Percentiles rank a stretch among this genome's conserved stretches.
These are phyloP conservation scores for Trichoderma simmonsii DNA, from an alignment of 2,329 filamentous ascomycete species.

Conservation along the genomic window DNA sequence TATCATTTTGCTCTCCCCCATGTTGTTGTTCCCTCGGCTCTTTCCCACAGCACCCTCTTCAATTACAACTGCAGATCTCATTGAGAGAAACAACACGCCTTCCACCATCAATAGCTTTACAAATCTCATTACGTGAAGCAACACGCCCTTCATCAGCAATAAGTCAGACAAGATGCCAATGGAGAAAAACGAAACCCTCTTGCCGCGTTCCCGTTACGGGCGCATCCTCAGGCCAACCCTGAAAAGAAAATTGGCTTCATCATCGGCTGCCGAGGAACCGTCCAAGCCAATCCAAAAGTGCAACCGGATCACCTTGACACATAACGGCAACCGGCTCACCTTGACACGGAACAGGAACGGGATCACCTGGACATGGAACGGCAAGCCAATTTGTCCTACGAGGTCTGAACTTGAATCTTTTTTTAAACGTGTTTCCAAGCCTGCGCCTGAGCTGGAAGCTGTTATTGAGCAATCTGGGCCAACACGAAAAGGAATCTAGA, in stretches of 20 bases:
- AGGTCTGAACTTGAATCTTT: neutral
- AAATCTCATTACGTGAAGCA: neutral
- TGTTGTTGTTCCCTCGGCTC: neutral
- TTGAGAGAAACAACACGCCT: neutral
- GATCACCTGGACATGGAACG: neutral
- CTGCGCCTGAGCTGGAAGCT: neutral
- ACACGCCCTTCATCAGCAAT: neutral
- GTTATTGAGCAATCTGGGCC: neutral
- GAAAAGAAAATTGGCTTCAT: neutral
- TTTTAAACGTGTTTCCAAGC: too few species aligned
- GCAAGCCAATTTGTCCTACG: neutral
- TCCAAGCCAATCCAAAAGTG: neutral
- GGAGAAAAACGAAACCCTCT: neutral
- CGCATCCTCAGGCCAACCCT: neutral
- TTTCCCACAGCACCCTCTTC: neutral
- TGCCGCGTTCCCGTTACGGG: neutral
- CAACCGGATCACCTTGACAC: neutral
- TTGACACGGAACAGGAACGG: too few species aligned
- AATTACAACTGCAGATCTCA: neutral
- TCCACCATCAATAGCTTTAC: neutral
- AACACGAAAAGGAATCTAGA: neutral
- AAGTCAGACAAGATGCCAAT: neutral
- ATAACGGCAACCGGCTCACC: neutral
- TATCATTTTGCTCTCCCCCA: neutral
- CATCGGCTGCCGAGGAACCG: neutral